Conservation (phyloP, 2,329 filamentous ascomycete genomes). For the Cercospora sp. region DNA sequence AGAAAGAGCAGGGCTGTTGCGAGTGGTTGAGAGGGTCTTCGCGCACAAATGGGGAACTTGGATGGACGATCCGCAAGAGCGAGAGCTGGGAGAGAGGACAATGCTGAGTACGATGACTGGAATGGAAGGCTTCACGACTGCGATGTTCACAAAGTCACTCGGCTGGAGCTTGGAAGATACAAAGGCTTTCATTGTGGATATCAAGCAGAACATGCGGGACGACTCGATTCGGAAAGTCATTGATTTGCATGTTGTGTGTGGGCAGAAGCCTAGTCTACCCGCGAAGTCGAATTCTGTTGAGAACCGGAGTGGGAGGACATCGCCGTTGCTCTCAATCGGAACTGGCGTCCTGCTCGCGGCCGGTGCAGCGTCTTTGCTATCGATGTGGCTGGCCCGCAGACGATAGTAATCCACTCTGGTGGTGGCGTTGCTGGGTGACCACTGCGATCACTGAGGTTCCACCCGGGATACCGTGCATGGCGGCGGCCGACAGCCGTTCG, state of each 20-base stretch:
- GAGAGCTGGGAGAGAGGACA: slow-evolving; percentile 26
- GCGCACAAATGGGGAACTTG: slow-evolving; percentile 26
- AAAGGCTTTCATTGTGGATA: slow-evolving; percentile 22
- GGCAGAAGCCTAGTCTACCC: slow-evolving; percentile 18
- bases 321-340: slow-evolving; percentile 2
- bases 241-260: slow-evolving; percentile 25
- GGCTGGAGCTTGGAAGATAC: slow-evolving; percentile 33
- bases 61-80: slow-evolving; percentile 24
- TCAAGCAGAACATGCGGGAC: slow-evolving; percentile 24
- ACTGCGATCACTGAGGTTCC: too few relatives aligned
- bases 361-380: neutral
- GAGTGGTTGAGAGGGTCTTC: slow-evolving; percentile 20
- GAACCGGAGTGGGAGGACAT: neutral
- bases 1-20: slow-evolving; percentile 14
- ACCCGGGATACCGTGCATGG: too few relatives aligned
- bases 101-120: slow-evolving; percentile 34
- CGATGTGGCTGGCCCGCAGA: neutral
- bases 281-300: neutral
- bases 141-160: slow-evolving; percentile 32
- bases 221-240: slow-evolving; percentile 25
- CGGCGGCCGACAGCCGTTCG: neutral
- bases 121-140: slow-evolving; percentile 34
- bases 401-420: neutral
- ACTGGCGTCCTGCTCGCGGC: slow-evolving; percentile 11
- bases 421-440: too few relatives aligned